These are phyloP conservation scores for Malbranchea cinnamomea DNA, from an alignment of 2,329 filamentous ascomycete species.

Conservation along the genomic window DNA sequence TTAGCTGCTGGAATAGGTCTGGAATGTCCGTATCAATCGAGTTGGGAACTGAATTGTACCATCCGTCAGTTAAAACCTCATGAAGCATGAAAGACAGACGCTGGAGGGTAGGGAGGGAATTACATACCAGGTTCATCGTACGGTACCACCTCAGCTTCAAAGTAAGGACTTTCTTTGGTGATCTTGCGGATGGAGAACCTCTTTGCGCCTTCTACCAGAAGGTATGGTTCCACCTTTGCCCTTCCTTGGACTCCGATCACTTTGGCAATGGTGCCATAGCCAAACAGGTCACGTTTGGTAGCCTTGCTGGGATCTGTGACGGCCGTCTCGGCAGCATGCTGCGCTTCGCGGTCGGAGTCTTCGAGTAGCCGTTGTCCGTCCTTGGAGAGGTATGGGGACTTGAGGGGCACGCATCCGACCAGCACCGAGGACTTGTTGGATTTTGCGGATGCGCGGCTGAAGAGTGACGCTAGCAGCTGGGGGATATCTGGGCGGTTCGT, in stretches of 20 bases:
- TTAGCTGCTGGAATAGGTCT: slow-evolving; percentile 63
- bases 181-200: slow-evolving; percentile 63
- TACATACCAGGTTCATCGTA: slow-evolving; percentile 53
- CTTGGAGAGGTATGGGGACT: slow-evolving; percentile 55
- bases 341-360: slow-evolving; percentile 39
- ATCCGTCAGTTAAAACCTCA: background rate
- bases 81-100: slow-evolving; percentile 1
- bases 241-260: slow-evolving; percentile 65
- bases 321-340: slow-evolving; percentile 28
- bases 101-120: slow-evolving; percentile 1
- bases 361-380: slow-evolving; percentile 65
- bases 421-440: slow-evolving; percentile 53
- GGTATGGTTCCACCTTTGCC: slow-evolving; percentile 58
- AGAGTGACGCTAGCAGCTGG: slow-evolving; percentile 71
- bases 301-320: slow-evolving; percentile 45
- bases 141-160: slow-evolving; percentile 64
- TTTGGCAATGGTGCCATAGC: slow-evolving; percentile 66
- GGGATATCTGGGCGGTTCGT: slow-evolving; percentile 75
- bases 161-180: slow-evolving; percentile 65
- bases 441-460: slow-evolving; percentile 55
- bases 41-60: slow-evolving; percentile 17
- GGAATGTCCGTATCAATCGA: slow-evolving; percentile 49
- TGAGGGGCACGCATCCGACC: slow-evolving; percentile 76
- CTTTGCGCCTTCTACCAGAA: slow-evolving; percentile 74
- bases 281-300: slow-evolving; percentile 60